Base-by-base conservation (phyloP, 192 early-diverging fungal species). In the Ambispora gerdemannii region DNA sequence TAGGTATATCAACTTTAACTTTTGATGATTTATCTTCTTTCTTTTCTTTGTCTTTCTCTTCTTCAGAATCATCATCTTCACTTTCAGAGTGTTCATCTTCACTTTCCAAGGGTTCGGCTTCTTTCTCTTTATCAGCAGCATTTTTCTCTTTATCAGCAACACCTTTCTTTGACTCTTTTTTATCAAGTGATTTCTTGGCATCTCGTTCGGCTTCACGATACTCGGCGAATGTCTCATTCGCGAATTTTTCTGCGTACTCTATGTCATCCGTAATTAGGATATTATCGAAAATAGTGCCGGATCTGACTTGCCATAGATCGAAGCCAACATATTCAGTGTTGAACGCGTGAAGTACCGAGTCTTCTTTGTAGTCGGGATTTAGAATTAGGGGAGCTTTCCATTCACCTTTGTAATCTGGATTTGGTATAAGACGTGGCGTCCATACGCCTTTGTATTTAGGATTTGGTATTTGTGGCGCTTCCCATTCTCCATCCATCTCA, bases 401-500 rank as follows among this genome's bases (percentile, higher is more conserved):
- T 71, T 89, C 86, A 61, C 95, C 97, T 85, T 97, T 93, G 87
- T 95, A 97, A 30, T 82, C 87, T 53, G 95, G 95, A 85, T 98
- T 98, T 67, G 84, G 75, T 64, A 93, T 96, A 78, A 80, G 78
- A 50, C 91, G 90, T 55, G 89, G 80, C 69, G 78, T 80, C 95
- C 95, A 98, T 75, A 85, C 78, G 25, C 94, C 94, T 77, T 86
- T 83, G 78, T 86, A 96, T 32, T 91, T 90, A 50, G 95, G 94
- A 85, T 96, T 98, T 49, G 86, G 72, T 52, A 97, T 78, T 65
- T 87, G 77, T 22, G 95, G 93, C 24, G 96, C 84, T 77, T 91
- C 91, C 94, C 95, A 98, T 25, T 95, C 94, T 69, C 97, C 97
- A 80, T 98, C 95, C 81, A 93, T 87, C 66, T 97, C 95, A 68